Evolutionary conservation across 2,329 filamentous ascomycete species (phyloP).

Genomic region (Cladosporium cucumerinum): DNA sequence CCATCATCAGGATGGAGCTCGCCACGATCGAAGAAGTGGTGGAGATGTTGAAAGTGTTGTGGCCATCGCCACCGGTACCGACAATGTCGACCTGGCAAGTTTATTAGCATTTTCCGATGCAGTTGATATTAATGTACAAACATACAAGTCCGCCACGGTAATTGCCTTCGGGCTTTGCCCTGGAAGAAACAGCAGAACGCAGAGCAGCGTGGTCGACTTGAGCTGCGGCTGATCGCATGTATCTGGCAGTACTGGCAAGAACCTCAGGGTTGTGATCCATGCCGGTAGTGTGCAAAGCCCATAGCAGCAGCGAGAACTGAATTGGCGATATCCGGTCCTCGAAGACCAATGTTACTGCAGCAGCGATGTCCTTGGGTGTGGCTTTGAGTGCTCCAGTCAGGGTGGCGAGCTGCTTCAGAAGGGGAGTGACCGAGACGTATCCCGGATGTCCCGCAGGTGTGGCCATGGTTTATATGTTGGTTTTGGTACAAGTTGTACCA

Average conservation of each 20-base stretch:
- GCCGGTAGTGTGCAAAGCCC: constrained; percentile 85
- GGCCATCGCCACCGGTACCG: constrained; percentile 90
- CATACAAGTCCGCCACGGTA: constrained; percentile 83
- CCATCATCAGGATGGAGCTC: constrained; percentile 77
- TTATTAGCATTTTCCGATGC: background rate
- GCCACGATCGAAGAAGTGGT: constrained; percentile 92
- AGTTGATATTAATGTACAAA: background rate
- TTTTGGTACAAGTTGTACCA: background rate
- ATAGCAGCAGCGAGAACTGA: constrained; percentile 82
- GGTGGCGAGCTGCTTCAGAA: constrained; percentile 66
- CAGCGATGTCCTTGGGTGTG: constrained; percentile 76
- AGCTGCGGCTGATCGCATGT: constrained; percentile 78
- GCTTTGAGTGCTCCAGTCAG: constrained; percentile 46
- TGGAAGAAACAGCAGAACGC: constrained; percentile 56
- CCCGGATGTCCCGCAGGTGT: constrained; percentile 29
- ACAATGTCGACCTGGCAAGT: constrained; percentile 76
- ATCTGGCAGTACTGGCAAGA: constrained; percentile 75
- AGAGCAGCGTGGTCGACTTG: constrained; percentile 65
- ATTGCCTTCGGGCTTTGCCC: constrained; percentile 63
- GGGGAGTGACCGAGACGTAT: constrained; percentile 59
- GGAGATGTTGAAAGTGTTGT: constrained; percentile 98
- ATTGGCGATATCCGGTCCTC: constrained; percentile 84
- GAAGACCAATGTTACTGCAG: constrained; percentile 88
- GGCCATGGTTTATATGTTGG: background rate
- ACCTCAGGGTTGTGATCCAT: constrained; percentile 82